phyloP scores from a whole-genome alignment of 148 eudicot genomes.

The Rhododendron ovatum region DNA sequence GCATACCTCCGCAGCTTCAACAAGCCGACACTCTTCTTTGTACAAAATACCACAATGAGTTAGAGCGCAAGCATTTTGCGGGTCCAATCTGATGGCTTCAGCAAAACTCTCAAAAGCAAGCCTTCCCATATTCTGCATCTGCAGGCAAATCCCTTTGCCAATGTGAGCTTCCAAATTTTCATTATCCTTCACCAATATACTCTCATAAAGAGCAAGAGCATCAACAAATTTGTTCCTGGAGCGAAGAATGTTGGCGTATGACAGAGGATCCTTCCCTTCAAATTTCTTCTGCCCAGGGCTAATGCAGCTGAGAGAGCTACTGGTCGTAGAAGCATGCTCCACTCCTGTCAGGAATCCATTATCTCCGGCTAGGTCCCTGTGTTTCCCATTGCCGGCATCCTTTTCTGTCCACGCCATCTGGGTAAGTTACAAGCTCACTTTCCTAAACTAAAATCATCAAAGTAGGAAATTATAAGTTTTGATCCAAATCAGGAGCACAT shows the following conservation, averaged over 20 bases:
- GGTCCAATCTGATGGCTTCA: constrained; percentile 77
- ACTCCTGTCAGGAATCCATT: constrained; percentile 47
- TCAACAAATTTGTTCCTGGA: constrained; percentile 81
- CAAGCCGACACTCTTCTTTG: constrained; percentile 88
- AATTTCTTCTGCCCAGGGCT: constrained; percentile 31
- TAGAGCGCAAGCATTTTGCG: constrained; percentile 88
- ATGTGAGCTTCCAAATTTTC: constrained; percentile 77
- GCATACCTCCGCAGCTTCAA: constrained; percentile 95
- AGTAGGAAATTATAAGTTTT: not conserved
- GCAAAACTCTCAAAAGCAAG: constrained; percentile 80
- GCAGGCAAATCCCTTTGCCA: constrained; percentile 94
- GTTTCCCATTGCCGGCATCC: constrained; percentile 41
- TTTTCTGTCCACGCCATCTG: constrained; percentile 62
- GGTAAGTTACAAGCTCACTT: constrained; percentile 17
- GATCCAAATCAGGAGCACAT: not conserved
- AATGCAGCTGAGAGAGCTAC: constrained; percentile 28
- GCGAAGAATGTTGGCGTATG: constrained; percentile 87
- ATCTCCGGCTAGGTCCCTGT: constrained; percentile 35
- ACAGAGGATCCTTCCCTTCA: constrained; percentile 58
- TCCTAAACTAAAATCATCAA: constrained; percentile 13
- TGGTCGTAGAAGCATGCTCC: constrained; percentile 28
- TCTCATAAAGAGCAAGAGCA: constrained; percentile 72
- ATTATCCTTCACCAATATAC: constrained; percentile 65
- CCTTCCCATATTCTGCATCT: constrained; percentile 73
- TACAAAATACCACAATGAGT: constrained; percentile 91